Percentiles rank a stretch among this genome's conserved stretches.
Conservation (phyloP, 805 yeast genomes). For the Hanseniaspora taiwanica region DNA sequence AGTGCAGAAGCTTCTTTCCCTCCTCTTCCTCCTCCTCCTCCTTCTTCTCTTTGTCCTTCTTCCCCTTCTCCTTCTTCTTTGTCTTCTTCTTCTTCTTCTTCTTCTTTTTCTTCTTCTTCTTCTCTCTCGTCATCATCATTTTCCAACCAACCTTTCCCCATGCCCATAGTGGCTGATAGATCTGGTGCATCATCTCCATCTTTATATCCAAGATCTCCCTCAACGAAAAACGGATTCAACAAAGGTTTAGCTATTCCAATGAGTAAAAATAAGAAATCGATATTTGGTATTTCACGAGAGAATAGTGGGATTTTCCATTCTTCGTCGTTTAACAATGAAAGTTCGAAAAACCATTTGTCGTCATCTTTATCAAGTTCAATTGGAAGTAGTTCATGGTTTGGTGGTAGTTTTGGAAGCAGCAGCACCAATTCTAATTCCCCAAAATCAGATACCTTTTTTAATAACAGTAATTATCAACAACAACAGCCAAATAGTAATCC, state of each 20-base stretch:
- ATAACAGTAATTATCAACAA: no score
- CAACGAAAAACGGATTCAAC: slow-evolving; percentile 11
- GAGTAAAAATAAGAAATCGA: slow-evolving; percentile 16
- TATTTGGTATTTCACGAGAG: slow-evolving; percentile 22
- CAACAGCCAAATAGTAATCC: no score
- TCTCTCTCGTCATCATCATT: no score
- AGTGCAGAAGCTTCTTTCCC: no score
- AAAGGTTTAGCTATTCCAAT: slow-evolving; percentile 31
- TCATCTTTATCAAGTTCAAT: slow-evolving; percentile 26
- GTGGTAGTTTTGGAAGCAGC: slow-evolving; percentile 7
- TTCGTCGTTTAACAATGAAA: slow-evolving; percentile 24
- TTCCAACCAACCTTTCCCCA: no score
- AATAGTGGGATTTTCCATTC: slow-evolving; percentile 21
- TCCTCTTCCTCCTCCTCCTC: no score
- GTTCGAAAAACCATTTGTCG: slow-evolving; percentile 26
- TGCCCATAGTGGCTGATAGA: not conserved
- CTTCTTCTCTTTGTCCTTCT: no score
- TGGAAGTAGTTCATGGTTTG: slow-evolving; percentile 24
- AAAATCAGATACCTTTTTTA: no score
- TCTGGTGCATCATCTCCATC: slow-evolving; percentile 9
- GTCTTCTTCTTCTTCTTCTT: no score
- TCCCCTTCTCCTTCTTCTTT: no score
- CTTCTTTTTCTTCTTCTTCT: no score
- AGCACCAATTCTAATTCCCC: not conserved
- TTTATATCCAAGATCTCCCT: slow-evolving; percentile 8